Base-by-base conservation (phyloP, 805 yeast genomes). In the Candida ponderosae region DNA sequence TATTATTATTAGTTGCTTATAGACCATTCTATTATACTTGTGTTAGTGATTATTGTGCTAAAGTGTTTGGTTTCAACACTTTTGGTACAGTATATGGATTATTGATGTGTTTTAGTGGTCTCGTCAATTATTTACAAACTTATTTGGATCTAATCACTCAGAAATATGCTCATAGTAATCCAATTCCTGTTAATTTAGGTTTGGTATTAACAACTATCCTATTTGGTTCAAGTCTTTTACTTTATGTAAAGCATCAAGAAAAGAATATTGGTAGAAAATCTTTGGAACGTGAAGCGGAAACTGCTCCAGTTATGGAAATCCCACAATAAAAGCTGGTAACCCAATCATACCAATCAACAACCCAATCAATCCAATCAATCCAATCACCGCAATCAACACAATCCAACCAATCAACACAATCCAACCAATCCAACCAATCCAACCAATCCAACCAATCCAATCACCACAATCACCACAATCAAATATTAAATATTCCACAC, bases 11-110 rank as follows among this genome's bases (percentile, higher is more conserved):
- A 46, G 97, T 87, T 10, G 66, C 84, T 2, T 88, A 84, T 60
- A 72, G 97, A 57, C 96, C 97, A 10, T 84, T 89, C 53, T 88
- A 84, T 54, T 90, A 89, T 60, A 89, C 97, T 2, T 85, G 94
- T 2, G 86, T 88, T 6, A 83, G 95, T 2, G 97, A 90, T 59
- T 87, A 80, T 57, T 75, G 88, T 51, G 94, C 95, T 21, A 89
- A 89, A 56, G 90, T 89, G 24, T 89, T 90, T 63, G 97, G 97
- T 0, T 88, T 83, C 59, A 80, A 77, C 38, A 87, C 94, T 1
- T 89, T 90, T 60, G 97, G 97, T 28, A 83, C 88, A 2, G 80
- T 90, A 6, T 90, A 90, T 54, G 97, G 97, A 1, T 62, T 89
- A 16, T 70, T 88, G 50, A 86, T 88, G 51, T 80, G 88, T 40